Evolutionary conservation across 495 filamentous ascomycete genomes (phyloP), one percentile per base, ranked within the genome.

Genomic region (Oleoguttula mirabilis): DNA sequence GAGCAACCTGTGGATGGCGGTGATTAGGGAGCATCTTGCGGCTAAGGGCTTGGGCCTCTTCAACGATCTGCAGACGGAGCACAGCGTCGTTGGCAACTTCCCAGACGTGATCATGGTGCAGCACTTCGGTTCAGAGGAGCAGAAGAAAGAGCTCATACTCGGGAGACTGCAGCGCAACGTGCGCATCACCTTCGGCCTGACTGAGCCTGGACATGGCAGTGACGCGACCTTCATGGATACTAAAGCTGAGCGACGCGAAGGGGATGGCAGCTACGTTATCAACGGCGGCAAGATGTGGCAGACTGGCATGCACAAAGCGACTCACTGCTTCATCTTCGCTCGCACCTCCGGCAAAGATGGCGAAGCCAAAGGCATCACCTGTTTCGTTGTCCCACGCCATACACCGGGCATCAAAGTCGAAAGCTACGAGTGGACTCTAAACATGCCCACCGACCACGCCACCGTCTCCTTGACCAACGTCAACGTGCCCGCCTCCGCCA

Each of bases 41-140:
- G 62, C 62, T 11, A 67, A 75, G 46, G 72, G 71, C 0, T 43
- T 78, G 16, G 69, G 73, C 3, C 58, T 79, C 3, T 71, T 72
- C 41, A 77, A 77, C 45, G 75, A 78, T 54, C 54, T 77, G 28
- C 72, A 79, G 48, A 78, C 68, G 41, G 73, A 77, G 51, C 72
- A 75, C 50, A 65, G 59, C 32, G 61, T 78, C 14, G 64, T 76
- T 2, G 71, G 71, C 3, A 78, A 77, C 50, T 74, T 75, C 53
- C 74, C 72, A 0, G 69, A 72, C 46, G 38, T 77, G 4, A 47
- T 73, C 4, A 76, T 75, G 75, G 52, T 77, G 12, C 61, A 66
- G 40, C 63, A 75, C 43, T 77, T 71, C 50, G 72, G 73, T 3
- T 66, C 39, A 5, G 54, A 58, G 21, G 55, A 64, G 44, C 73